Evolutionary conservation across 164 flowering plant genomes (phyloP).

Genomic region (Hamamelis virginiana): DNA sequence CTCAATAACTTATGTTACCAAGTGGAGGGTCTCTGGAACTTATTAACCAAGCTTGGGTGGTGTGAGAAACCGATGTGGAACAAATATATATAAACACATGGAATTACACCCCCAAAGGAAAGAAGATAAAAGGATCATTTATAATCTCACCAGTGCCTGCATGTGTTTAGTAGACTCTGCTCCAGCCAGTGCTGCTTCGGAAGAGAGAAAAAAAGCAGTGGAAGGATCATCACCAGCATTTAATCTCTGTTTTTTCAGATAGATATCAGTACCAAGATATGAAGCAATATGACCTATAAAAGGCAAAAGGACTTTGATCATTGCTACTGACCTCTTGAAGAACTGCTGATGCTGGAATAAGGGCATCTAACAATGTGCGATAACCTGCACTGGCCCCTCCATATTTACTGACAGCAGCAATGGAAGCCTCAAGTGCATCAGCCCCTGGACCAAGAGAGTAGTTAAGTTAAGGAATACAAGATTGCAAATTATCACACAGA

Average conservation of each 20-base stretch:
- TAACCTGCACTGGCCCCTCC: slow-evolving; percentile 92
- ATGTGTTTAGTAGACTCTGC: slow-evolving; percentile 83
- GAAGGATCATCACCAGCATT: slow-evolving; percentile 68
- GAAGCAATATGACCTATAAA: not conserved
- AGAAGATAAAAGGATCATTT: not conserved
- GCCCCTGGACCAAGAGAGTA: slow-evolving; percentile 60
- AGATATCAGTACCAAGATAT: not conserved
- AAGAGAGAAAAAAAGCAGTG: slow-evolving; percentile 69
- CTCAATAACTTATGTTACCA: too few relatives aligned
- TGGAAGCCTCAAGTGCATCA: slow-evolving; percentile 79
- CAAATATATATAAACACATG: not conserved
- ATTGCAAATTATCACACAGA: slow-evolving; percentile 6
- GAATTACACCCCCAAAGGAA: not conserved
- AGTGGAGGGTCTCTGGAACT: too few relatives aligned
- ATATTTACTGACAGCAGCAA: slow-evolving; percentile 84
- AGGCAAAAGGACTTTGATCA: not conserved
- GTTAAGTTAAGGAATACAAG: slow-evolving; percentile 6
- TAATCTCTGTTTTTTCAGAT: slow-evolving; percentile 49
- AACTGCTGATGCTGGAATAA: slow-evolving; percentile 77
- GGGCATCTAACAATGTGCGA: slow-evolving; percentile 88
- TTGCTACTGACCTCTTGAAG: slow-evolving; percentile 59
- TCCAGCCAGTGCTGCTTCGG: slow-evolving; percentile 85
- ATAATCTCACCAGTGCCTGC: slow-evolving; percentile 63
- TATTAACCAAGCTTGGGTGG: too few relatives aligned
- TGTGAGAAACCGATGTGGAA: too few relatives aligned